Conservation (phyloP, 257 asterid genomes). For the Penstemon barbatus region DNA sequence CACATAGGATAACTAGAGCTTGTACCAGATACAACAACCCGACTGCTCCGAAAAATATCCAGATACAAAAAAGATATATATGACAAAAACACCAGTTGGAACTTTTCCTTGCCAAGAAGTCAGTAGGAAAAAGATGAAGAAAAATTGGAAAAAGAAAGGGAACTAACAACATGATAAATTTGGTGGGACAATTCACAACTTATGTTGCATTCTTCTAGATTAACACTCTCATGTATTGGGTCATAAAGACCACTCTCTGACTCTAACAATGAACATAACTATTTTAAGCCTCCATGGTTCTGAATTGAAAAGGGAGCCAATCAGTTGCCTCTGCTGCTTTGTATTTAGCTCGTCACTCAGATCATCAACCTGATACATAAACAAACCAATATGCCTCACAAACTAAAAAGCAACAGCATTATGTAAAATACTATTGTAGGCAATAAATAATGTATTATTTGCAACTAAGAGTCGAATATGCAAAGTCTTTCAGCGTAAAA, state of each 20-base stretch:
- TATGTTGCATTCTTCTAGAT: background rate
- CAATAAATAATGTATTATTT: background rate
- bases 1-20: too few relatives aligned
- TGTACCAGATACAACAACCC: too few relatives aligned
- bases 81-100: background rate
- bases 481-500: background rate
- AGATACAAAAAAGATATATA: background rate
- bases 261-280: background rate
- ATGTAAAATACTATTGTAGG: background rate
- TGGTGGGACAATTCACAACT: too few relatives aligned
- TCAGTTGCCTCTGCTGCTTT: background rate
- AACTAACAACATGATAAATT: too few relatives aligned
- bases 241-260: background rate
- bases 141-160: background rate
- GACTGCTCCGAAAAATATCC: too few relatives aligned
- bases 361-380: constrained; percentile 10
- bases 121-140: background rate
- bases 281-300: background rate
- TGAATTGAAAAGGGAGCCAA: background rate
- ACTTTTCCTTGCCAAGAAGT: too few relatives aligned
- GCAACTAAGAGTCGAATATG: background rate
- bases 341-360: background rate
- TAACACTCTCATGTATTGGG: background rate
- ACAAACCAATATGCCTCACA: background rate
- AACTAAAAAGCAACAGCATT: background rate